These are phyloP conservation scores for Pistacia integerrima DNA, from an alignment of 345 rosid species.

Conservation along the genomic window DNA sequence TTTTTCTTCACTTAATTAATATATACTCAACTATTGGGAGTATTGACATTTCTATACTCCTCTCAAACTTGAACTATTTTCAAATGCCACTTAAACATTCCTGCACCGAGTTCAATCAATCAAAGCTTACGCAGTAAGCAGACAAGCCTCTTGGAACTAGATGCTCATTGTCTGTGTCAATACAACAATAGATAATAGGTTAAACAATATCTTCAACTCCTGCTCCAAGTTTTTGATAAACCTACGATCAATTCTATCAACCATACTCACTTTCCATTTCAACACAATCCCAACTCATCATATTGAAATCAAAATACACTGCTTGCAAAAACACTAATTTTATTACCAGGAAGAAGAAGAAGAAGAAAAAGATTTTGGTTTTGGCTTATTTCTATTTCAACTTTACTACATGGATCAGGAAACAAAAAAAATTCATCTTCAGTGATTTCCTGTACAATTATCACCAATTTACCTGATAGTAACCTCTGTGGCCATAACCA, in stretches of 20 bases:
- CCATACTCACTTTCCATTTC: background rate
- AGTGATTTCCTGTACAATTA: constrained; percentile 28
- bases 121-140: no score
- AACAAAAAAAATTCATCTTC: constrained; percentile 4
- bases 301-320: background rate
- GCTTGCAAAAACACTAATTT: background rate
- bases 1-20: no score
- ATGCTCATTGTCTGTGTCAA: no score
- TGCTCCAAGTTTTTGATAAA: no score
- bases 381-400: background rate
- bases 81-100: no score
- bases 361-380: background rate
- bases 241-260: background rate
- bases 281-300: background rate
- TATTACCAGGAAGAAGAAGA: background rate
- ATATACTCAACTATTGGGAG: no score
- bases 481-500: constrained; percentile 5
- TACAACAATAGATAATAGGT: no score
- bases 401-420: constrained; percentile 11
- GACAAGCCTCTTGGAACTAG: no score
- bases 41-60: no score
- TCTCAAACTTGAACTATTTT: no score
- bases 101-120: no score
- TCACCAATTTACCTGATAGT: constrained; percentile 17
- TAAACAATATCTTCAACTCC: no score